Evolutionary conservation across 75 land plant species (phyloP).

Genomic region (Cupressus sempervirens): DNA sequence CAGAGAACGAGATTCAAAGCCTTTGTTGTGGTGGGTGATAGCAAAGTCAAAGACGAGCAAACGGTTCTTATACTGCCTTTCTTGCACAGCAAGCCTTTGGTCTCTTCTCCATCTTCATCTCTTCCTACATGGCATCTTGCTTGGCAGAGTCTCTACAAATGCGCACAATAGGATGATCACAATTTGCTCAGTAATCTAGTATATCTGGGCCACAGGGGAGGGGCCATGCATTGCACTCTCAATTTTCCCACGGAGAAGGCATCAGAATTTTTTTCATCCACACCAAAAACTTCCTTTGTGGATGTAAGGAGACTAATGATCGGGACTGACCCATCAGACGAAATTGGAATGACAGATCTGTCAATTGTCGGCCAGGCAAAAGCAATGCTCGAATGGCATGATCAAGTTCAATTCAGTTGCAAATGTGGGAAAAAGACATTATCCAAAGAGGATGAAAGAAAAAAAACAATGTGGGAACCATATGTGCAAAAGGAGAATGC

Average conservation of each 20-base stretch:
- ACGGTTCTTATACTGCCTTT: constrained; percentile 45
- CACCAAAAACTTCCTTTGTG: constrained; percentile 34
- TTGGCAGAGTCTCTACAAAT: constrained; percentile 47
- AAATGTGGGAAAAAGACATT: no score
- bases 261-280: background rate
- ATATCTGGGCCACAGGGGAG: constrained; percentile 56
- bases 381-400: no score
- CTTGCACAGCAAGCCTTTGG: constrained; percentile 66
- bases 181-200: constrained; percentile 40
- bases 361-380: constrained; percentile 94
- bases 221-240: constrained; percentile 56
- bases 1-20: constrained; percentile 74
- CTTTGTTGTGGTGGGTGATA: constrained; percentile 68
- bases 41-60: constrained; percentile 6
- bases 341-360: constrained; percentile 63
- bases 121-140: constrained; percentile 57
- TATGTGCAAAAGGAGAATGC: no score
- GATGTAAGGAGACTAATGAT: constrained; percentile 87
- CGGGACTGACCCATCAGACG: constrained; percentile 63
- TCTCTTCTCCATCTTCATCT: background rate
- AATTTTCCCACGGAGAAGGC: constrained; percentile 33
- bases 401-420: no score
- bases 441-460: no score
- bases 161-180: constrained; percentile 15
- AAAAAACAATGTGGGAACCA: no score